phyloP scores from a whole-genome alignment of 345 rosid species.

The Lepidium didymum region DNA sequence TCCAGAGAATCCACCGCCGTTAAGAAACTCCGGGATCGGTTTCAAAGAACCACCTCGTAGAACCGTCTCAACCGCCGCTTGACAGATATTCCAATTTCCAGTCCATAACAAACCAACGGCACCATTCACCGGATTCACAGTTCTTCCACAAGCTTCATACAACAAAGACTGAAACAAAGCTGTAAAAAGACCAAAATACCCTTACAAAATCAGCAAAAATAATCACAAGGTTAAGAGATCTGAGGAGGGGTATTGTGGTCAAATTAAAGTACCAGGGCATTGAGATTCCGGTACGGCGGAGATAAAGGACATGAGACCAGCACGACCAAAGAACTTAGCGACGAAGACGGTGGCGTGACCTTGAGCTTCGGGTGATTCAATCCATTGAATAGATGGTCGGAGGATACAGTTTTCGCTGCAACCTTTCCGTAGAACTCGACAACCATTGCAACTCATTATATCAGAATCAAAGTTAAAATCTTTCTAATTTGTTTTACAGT shows the following conservation, averaged over 20 bases:
- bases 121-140: constrained; percentile 63
- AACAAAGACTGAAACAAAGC: constrained; percentile 65
- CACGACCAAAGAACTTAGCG: constrained; percentile 91
- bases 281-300: constrained; percentile 59
- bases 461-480: background rate
- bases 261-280: constrained; percentile 40
- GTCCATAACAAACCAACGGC: constrained; percentile 68
- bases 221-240: background rate
- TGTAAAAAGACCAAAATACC: constrained; percentile 11
- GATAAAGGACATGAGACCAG: constrained; percentile 72
- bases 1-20: background rate
- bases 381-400: constrained; percentile 58
- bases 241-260: background rate
- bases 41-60: constrained; percentile 48
- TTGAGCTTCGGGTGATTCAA: constrained; percentile 57
- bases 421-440: constrained; percentile 79
- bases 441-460: constrained; percentile 82
- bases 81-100: constrained; percentile 61
- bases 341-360: constrained; percentile 85
- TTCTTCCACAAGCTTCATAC: constrained; percentile 61
- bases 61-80: constrained; percentile 55
- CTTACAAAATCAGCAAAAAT: background rate
- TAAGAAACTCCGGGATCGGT: constrained; percentile 33
- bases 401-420: constrained; percentile 75
- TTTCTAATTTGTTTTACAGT: background rate